These are phyloP conservation scores for Actinomortierella ambigua DNA, from an alignment of 371 early-diverging fungal species.

Conservation along the genomic window DNA sequence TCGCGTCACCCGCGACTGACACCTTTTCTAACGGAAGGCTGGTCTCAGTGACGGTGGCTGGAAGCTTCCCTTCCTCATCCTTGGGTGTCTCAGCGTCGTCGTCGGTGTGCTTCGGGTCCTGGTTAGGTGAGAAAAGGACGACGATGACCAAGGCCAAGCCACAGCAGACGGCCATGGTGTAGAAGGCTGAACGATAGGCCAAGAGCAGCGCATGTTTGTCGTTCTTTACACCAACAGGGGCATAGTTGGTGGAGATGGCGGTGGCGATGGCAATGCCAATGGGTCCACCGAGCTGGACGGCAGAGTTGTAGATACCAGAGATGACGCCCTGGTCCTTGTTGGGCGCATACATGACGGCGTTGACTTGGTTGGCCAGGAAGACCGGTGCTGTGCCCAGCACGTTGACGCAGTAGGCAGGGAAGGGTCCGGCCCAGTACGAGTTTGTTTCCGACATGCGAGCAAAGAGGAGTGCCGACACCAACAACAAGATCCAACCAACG, in stretches of 20 bases:
- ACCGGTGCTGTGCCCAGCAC: neutral
- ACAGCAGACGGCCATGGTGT: slow-evolving; percentile 6
- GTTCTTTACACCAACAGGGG: neutral
- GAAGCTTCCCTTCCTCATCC: too few species aligned
- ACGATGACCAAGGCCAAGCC: slow-evolving; percentile 11
- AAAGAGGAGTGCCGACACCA: slow-evolving; percentile 1
- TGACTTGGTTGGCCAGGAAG: neutral
- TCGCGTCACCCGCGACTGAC: too few species aligned
- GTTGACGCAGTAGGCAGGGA: neutral
- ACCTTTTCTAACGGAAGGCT: too few species aligned
- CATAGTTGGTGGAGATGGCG: slow-evolving; percentile 9
- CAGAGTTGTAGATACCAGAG: slow-evolving; percentile 19
- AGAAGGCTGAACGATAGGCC: slow-evolving; percentile 31
- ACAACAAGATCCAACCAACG: neutral
- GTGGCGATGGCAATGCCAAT: slow-evolving; percentile 23
- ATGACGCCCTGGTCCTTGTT: slow-evolving; percentile 2
- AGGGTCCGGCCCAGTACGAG: neutral
- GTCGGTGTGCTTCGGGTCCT: slow-evolving; percentile 4
- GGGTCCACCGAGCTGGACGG: slow-evolving; percentile 29
- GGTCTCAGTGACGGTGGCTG: too few species aligned
- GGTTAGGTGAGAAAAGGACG: slow-evolving; percentile 17
- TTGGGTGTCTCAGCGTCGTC: too few species aligned
- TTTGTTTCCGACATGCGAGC: neutral
- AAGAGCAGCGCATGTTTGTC: slow-evolving; percentile 8
- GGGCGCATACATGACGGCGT: slow-evolving; percentile 1